Evolutionary conservation across 2,329 filamentous ascomycete genomes (phyloP), one percentile per base, ranked within the genome.

Genomic region (Exophiala mesophila): DNA sequence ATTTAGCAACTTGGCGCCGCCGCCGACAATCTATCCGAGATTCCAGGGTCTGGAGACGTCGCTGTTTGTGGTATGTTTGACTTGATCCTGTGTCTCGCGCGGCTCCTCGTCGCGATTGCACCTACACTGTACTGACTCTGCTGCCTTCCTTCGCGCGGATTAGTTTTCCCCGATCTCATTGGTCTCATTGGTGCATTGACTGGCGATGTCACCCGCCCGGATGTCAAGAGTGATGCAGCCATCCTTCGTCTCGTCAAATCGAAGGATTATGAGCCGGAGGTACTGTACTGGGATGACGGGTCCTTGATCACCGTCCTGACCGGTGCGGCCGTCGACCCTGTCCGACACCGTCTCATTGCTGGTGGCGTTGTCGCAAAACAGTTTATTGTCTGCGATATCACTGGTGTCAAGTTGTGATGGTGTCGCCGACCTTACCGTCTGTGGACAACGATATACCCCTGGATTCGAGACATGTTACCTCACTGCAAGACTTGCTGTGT

Each of bases 261-360:
- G 6, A 46, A 46, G 12, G 18, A 47, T 19, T 50, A 44, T 20
- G 36, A 46, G 31, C 47, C 47, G 10, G 47, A 50, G 18, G 26
- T 50, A 21, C 24, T 50, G 40, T 50, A 44, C 29, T 50, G 44
- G 43, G 47, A 50, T 26, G 47, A 50, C 16, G 47, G 47, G 9
- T 28, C 34, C 15, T 29, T 44, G 30, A 46, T 50, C 35, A 46
- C 39, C 12, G 36, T 44, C n/a, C 36, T 50, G 30, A 50, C 47
- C 6, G 47, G 43, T 15, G 47, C 40, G 9, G 47, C 43, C 12
- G 40, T 50, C 7, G 47, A 50, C 31, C 43, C 39, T 10, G 33
- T 20, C 12, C 30, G 31, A 18, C 16, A 30, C 15, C 35, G 37
- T 17, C 5, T 50, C 13, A 50, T 50, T 23, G 47, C 47, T n/a